Evolutionary conservation across 345 rosid genomes (phyloP), one percentile per base, ranked within the genome.

Genomic region (Corchorus olitorius): DNA sequence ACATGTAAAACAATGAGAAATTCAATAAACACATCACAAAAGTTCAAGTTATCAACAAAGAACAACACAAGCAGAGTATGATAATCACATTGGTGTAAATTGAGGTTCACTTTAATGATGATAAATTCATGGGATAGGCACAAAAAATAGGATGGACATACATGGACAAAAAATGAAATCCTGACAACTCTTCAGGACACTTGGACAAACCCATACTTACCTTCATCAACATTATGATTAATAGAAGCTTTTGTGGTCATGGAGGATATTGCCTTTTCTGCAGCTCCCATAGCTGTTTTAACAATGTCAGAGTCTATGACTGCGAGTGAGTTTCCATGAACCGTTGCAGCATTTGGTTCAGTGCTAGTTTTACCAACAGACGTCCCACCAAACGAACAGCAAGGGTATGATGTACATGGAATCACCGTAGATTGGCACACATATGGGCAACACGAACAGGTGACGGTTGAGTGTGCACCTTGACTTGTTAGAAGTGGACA

Each of bases 261-360:
- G 43, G 89, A 88, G 48, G 88, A 86, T 50, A 90, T 59, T 45
- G 92, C 94, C 83, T 67, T 86, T 81, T 79, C 84, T 3, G 87
- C 88, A 77, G 89, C 91, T 79, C 79, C 88, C 76, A 90, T 82
- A 20, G 86, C 92, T 52, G 76, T 87, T 76, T 85, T 81, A n/a
- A 80, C 74, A 77, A 90, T 65, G 69, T 80, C 84, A 43, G 14
- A 73, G 49, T 78, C 81, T 4, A 72, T 37, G 2, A 53, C 22
- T 17, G 83, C 49, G 6, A 9, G 14, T 48, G 72, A 35, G 14
- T 81, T 67, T 74, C 70, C 81, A 45, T 73, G 72, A 73, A 27
- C 48, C 22, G 10, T 20, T 27, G 79, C 67, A 33, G 53, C 64
- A 77, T 78, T 46, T 58, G 77, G 46, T 12, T 79, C 61, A 43